phyloP scores from a whole-genome alignment of 768 basidiomycete species.

The Tricholoma matsutake region DNA sequence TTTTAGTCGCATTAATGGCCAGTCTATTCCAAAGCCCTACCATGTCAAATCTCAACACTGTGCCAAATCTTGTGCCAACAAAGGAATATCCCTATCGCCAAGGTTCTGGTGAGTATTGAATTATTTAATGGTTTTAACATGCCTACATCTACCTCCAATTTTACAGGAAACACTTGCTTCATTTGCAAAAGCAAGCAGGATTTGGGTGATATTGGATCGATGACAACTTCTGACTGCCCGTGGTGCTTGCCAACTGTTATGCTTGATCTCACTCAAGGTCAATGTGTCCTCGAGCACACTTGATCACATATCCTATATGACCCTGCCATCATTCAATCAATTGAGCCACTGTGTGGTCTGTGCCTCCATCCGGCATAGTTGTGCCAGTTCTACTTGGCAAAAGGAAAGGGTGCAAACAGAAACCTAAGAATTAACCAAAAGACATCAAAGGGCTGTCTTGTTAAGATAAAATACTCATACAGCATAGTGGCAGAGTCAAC shows the following conservation, averaged over 20 bases:
- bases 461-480: not conserved
- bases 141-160: not conserved
- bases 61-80: constrained; percentile 15
- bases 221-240: constrained; percentile 11
- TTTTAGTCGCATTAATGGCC: constrained; percentile 15
- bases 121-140: not conserved
- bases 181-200: constrained; percentile 15
- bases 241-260: not conserved
- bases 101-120: constrained; percentile 12
- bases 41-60: constrained; percentile 11
- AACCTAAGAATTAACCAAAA: constrained; percentile 1
- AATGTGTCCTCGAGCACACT: constrained; percentile 3
- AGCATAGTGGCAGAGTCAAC: not conserved
- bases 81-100: constrained; percentile 19
- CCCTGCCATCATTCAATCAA: not conserved
- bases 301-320: constrained; percentile 2
- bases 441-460: not conserved
- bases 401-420: constrained; percentile 3
- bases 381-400: constrained; percentile 4
- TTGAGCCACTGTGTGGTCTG: constrained; percentile 1
- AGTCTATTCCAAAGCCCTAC: constrained; percentile 18
- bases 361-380: not conserved
- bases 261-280: not conserved
- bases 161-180: constrained; percentile 21
- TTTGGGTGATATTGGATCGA: constrained; percentile 4